Base-by-base conservation (phyloP, 2,329 filamentous ascomycete species). In the Coniochaeta prunicola region DNA sequence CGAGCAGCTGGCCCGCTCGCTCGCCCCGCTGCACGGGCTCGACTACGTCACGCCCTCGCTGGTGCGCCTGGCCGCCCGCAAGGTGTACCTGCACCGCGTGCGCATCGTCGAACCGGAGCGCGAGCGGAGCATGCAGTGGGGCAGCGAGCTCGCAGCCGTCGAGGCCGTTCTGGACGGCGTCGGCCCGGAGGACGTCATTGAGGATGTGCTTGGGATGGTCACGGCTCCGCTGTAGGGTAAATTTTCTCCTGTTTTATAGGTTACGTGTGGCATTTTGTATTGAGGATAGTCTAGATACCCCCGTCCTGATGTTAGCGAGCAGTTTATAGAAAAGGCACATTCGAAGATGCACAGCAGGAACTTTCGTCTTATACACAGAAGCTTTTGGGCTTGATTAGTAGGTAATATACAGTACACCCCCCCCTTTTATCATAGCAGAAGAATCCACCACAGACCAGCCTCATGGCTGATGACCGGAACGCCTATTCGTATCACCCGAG, bases 51-150 rank as follows among this genome's bases (percentile, higher is more conserved):
- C 92, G 0, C 93, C 94, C 0, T 89, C 91, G 1, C 81, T 97
- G 28, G 87, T 97, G 21, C 85, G 81, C 8, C 78, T 99, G 53
- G 94, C 94, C 5, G 87, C 88, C 1, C 85, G 85, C 61, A 97
- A 97, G 75, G 83, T 96, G 26, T 99, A 96, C 69, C 80, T 89
- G 19, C 94, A 99, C 74, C 87, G 92, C 9, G 85, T 99, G 33
- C 73, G 83, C 15, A 81, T 97, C 58, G 84, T 88, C 0, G 73
- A 75, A 1, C 81, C 90, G 1, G 81, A 85, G 61, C 84, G 86
- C 59, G 94, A 97, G 75, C 81, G 92, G 54, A 97, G 92, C 70
- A 82, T 96, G 77, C 91, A 96, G 71, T 99, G 96, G 86, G 94
- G 94, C 0, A 97, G 93, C 71, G 86, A 89, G 57, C 64, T 88